Conservation (phyloP, 352 stramenopile genomes). For the Halophytophthora polymorphica region DNA sequence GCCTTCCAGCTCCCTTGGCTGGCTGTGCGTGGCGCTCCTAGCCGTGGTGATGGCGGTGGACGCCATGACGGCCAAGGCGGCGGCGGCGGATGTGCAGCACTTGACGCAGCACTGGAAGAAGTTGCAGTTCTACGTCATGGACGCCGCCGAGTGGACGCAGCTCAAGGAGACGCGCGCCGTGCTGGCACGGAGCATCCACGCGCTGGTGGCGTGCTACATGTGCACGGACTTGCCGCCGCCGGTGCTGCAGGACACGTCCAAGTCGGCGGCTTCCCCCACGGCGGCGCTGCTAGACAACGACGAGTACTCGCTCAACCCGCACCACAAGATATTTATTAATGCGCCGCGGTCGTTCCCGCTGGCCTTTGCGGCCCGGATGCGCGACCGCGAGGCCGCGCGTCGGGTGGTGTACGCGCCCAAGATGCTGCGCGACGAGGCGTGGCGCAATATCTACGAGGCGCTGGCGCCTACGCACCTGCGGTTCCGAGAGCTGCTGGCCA, state of each 20-base stretch:
- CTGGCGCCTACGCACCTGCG: slow-evolving; percentile 50
- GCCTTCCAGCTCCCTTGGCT: slow-evolving; percentile 32
- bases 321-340: slow-evolving; percentile 87
- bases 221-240: slow-evolving; percentile 59
- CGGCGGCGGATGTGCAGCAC: slow-evolving; percentile 34
- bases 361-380: slow-evolving; percentile 40
- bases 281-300: slow-evolving; percentile 40
- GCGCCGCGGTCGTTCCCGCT: slow-evolving; percentile 64
- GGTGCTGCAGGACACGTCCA: slow-evolving; percentile 56
- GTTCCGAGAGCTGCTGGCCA: slow-evolving; percentile 50
- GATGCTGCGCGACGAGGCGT: slow-evolving; percentile 70
- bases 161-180: slow-evolving; percentile 53
- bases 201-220: slow-evolving; percentile 64
- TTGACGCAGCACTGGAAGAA: slow-evolving; percentile 65
- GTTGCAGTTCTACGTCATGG: slow-evolving; percentile 75
- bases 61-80: slow-evolving; percentile 30
- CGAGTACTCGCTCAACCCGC: slow-evolving; percentile 65
- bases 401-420: slow-evolving; percentile 61
- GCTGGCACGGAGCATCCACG: slow-evolving; percentile 60
- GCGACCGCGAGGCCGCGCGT: slow-evolving; percentile 36
- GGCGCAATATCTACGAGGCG: slow-evolving; percentile 68
- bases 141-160: slow-evolving; percentile 42
- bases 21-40: slow-evolving; percentile 18
- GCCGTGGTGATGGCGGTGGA: slow-evolving; percentile 30
- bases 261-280: slow-evolving; percentile 27